Conservation (phyloP, 176 grass and related monocot species). For the Ensete ventricosum region DNA sequence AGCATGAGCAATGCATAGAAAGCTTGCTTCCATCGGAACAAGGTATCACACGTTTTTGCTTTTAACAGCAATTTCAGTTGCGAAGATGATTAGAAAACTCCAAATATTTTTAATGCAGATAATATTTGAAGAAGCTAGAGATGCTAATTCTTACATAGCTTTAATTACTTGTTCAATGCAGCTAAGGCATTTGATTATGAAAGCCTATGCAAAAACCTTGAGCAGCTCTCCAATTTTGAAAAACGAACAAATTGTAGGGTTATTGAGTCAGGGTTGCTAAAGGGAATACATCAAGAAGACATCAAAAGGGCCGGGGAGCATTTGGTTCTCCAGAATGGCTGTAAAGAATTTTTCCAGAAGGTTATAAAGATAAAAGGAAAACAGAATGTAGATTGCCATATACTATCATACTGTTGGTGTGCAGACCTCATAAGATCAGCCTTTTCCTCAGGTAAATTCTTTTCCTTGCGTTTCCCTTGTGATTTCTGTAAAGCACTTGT, state of each 20-base stretch:
- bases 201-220: slow-evolving; percentile 50
- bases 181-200: slow-evolving; percentile 61
- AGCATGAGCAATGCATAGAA: slow-evolving; percentile 78
- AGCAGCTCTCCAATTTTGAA: slow-evolving; percentile 80
- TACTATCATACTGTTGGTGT: slow-evolving; percentile 98
- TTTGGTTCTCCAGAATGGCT: slow-evolving; percentile 81
- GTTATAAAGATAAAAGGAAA: slow-evolving; percentile 47
- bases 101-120: too few species aligned
- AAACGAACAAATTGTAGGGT: slow-evolving; percentile 80
- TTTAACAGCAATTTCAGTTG: neutral
- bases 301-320: slow-evolving; percentile 82
- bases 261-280: slow-evolving; percentile 73
- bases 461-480: neutral
- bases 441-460: slow-evolving; percentile 76
- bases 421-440: slow-evolving; percentile 80
- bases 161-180: slow-evolving; percentile 23
- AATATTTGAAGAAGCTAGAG: too few species aligned
- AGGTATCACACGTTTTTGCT: slow-evolving; percentile 20
- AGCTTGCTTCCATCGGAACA: slow-evolving; percentile 63
- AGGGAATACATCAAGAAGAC: slow-evolving; percentile 80
- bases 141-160: neutral
- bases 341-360: slow-evolving; percentile 77
- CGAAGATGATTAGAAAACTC: too few species aligned
- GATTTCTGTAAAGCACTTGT: too few species aligned
- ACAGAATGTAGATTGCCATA: slow-evolving; percentile 63